phyloP scores from a whole-genome alignment of 176 grass and related monocot genomes.

The Musa troglodytarum region DNA sequence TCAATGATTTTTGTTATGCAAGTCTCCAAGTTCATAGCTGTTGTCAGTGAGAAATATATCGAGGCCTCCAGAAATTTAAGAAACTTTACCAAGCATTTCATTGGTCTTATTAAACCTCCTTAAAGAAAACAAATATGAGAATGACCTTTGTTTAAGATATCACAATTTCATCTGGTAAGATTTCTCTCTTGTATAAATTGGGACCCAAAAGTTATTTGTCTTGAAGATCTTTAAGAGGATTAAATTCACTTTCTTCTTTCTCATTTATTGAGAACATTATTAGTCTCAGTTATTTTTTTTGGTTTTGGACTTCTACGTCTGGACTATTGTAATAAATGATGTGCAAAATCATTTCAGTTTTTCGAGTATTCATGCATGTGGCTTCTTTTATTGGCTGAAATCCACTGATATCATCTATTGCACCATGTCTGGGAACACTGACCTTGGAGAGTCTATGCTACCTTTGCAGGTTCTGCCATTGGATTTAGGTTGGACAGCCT shows the following conservation, averaged over 20 bases:
- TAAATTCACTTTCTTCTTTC: not conserved
- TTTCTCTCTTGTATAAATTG: too few species aligned
- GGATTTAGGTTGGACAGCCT: conserved; percentile 97
- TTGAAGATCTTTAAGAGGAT: not conserved
- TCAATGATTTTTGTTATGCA: too few species aligned
- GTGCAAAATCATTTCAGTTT: not conserved
- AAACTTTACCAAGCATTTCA: too few species aligned
- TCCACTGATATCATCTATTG: not conserved
- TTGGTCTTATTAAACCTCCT: too few species aligned
- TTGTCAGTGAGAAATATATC: too few species aligned
- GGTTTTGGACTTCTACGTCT: not conserved
- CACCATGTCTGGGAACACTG: not conserved
- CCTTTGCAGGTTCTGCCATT: conserved; percentile 72
- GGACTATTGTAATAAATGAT: not conserved
- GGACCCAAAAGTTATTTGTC: too few species aligned
- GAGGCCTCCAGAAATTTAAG: too few species aligned
- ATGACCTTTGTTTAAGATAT: too few species aligned
- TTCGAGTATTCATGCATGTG: not conserved
- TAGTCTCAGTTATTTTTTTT: not conserved
- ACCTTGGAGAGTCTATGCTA: not conserved
- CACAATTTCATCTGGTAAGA: too few species aligned
- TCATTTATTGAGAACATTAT: not conserved
- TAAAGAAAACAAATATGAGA: too few species aligned
- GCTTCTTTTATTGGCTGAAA: not conserved
- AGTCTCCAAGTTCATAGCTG: too few species aligned